Evolutionary conservation across 345 rosid genomes (phyloP).

Genomic region (Eucalyptus decipiens): DNA sequence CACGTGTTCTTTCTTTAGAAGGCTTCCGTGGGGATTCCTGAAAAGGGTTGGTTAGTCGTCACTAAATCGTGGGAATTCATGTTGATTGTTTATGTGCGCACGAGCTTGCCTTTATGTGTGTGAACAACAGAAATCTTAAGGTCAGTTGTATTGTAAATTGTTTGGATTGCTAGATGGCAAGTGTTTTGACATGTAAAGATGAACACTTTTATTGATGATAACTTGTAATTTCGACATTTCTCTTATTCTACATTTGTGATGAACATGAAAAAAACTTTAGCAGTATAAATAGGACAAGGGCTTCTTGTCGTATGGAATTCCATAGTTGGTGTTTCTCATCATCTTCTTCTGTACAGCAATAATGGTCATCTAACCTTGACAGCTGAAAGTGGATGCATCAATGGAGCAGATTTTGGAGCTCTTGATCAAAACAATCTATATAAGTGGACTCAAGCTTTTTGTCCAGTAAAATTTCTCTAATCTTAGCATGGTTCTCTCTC

Average conservation of each 20-base stretch:
- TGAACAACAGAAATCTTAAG: background rate
- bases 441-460: slow-evolving; percentile 9
- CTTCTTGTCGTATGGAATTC: background rate
- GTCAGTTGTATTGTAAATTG: background rate
- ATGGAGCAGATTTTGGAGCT: background rate
- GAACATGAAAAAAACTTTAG: background rate
- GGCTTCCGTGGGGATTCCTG: background rate
- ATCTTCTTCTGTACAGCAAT: background rate
- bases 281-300: background rate
- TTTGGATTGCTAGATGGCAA: background rate
- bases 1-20: background rate
- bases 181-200: background rate
- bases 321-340: background rate
- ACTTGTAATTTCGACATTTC: background rate
- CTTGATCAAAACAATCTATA: slow-evolving; percentile 1
- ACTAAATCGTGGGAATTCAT: background rate
- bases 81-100: background rate
- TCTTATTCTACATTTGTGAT: background rate
- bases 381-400: background rate
- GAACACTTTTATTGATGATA: background rate
- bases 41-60: background rate
- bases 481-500: slow-evolving; percentile 9
- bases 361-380: background rate
- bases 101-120: background rate
- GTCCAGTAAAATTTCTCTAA: slow-evolving; percentile 3